Evolutionary conservation across 2,329 filamentous ascomycete species (phyloP), one percentile per base, ranked within the genome.

Genomic region (Aschersonia sp.): DNA sequence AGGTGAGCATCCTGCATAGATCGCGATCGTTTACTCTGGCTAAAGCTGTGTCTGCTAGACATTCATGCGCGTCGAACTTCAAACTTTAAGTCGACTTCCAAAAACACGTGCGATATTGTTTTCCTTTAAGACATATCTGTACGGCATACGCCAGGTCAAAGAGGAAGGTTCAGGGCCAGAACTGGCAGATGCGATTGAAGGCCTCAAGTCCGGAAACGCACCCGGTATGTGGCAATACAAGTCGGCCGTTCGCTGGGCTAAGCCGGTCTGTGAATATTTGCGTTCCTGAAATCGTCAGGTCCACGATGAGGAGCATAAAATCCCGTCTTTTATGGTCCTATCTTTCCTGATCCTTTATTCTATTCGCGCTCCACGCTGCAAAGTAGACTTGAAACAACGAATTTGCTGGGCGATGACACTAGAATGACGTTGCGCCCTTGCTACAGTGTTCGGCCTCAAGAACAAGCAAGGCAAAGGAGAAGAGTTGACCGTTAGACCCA

Each of bases 111-210:
- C 70, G 0, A 57, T 77, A 2, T 55, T 77, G 9, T 78, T 78
- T 56, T 73, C 72, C 7, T 75, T 78, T 63, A 77, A 77, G 60
- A 76, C 74, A 0, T 75, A 75, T 49, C 50, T 75, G 12, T 76
- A 75, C 45, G 67, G 69, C 0, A 50, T 78, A 0, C 51, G 57
- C 6, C 64, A 74, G 3, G 65, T 78, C 54, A 75, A 70, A 52
- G 62, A 57, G 0, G 74, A 77, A 45, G 73, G 71, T 0, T 56
- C 68, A 1, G 74, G 73, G 0, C 60, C 59, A 1, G 57, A 66
- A 32, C 58, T 77, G 12, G 73, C 72, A 0, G 68, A 73, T 40
- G 72, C 74, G 0, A 71, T 78, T n/a, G 69, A 77, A 47, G 74
- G 73, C 0, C 53, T 77, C 47, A 62, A 64, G 48, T 51, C 52